Base-by-base conservation (phyloP, 2,329 filamentous ascomycete genomes). In the Fusarium phyllophilum region DNA sequence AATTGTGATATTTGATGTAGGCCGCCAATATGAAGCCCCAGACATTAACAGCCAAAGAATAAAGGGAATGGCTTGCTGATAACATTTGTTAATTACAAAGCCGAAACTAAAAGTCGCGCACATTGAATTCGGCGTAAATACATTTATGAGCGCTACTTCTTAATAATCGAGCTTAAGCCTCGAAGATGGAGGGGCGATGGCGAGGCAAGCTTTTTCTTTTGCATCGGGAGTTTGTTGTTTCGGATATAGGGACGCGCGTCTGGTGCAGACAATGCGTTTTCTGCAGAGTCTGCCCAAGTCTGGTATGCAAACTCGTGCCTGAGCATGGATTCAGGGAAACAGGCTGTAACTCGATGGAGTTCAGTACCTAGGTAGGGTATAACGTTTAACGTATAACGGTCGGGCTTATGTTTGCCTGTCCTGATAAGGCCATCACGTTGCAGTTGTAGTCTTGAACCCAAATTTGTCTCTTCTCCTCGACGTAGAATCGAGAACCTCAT, bases 231-330 rank as follows among this genome's bases (percentile, higher is more conserved):
- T 62, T 62, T 67, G 62, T 59, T 74, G 71, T 73, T 73, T 74
- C 71, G 71, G 56, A 72, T 55, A 56, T 44, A 62, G 58, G 65
- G 72, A 75, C 72, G 72, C 73, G 73, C 71, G 73, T 68, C 66
- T 70, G 66, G 58, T 51, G 46, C 56, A 59, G 66, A 68, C 73
- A 57, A 56, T 69, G 60, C 39, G 44, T 54, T 74, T 57, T 56
- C 68, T 49, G 55, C 61, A 62, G 65, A 68, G 56, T 58, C 66
- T 58, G 68, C 60, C 66, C 26, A 66, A 44, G 60, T 75, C 62
- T 75, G 76, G 76, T 51, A 76, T 75, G 74, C 62, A 74, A 70
- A 75, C 63, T 68, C 65, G 68, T 66, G 74, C 70, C 41, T 48
- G 58, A 63, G 49, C 49, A 74, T 71, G 55, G 66, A 54, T 71